Conservation (phyloP, 1,284 basidiomycete genomes). For the Fomitopsis pinicola region DNA sequence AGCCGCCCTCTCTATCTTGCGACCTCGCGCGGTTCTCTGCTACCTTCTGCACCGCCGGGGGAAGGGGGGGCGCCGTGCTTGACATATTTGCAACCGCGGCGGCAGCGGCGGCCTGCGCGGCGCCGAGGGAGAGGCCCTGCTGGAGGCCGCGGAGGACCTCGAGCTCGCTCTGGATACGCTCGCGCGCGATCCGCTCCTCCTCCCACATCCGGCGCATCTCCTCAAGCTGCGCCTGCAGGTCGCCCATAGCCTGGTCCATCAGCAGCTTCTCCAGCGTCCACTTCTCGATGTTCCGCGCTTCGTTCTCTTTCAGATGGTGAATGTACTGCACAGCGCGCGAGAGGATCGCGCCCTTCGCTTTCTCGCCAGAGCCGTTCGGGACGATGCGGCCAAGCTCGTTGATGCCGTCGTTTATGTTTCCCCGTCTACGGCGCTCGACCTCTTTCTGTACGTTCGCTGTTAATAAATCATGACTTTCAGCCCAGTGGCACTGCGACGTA, state of each 20-base stretch:
- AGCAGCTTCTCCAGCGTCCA: constrained; percentile 93
- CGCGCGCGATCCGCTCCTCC: constrained; percentile 56
- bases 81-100: constrained; percentile 1
- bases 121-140: constrained; percentile 12
- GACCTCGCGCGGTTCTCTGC: not conserved
- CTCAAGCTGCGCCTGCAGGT: constrained; percentile 74
- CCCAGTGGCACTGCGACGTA: constrained; percentile 29
- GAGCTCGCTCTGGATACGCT: constrained; percentile 58
- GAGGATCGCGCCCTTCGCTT: constrained; percentile 86
- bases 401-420: constrained; percentile 96
- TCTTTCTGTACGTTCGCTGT: constrained; percentile 69
- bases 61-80: not conserved
- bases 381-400: constrained; percentile 88
- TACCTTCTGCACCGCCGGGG: not conserved
- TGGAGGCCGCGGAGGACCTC: constrained; percentile 39
- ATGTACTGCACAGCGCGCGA: constrained; percentile 85
- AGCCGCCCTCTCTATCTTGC: constrained; percentile 14
- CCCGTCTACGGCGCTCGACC: constrained; percentile 89
- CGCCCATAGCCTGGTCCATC: constrained; percentile 90
- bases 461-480: not conserved
- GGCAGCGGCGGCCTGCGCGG: constrained; percentile 8
- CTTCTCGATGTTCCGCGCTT: constrained; percentile 87
- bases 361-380: constrained; percentile 83
- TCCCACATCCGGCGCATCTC: constrained; percentile 73
- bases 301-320: constrained; percentile 86